Evolutionary conservation across 495 filamentous ascomycete genomes (phyloP).

Genomic region (Penicillium robsamsonii): DNA sequence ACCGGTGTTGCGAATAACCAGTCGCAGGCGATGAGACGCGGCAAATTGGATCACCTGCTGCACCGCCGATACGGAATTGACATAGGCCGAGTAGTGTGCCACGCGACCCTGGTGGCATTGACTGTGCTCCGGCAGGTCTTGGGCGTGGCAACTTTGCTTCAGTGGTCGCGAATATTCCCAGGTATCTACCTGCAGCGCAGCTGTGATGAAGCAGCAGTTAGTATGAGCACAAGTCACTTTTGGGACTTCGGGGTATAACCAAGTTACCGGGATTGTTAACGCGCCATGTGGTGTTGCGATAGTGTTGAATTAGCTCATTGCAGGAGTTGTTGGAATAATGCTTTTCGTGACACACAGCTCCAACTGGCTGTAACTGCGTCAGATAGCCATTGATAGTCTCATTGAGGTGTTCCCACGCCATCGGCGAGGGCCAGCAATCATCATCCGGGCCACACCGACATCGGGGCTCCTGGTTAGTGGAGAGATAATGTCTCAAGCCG

Average conservation of each 20-base stretch:
- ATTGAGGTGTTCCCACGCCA: background rate
- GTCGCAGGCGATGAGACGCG: slow-evolving; percentile 46
- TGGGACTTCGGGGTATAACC: too few relatives aligned
- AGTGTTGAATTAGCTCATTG: background rate
- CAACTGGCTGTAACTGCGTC: background rate
- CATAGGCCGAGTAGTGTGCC: slow-evolving; percentile 13
- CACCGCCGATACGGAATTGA: slow-evolving; percentile 21
- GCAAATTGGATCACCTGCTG: slow-evolving; percentile 49
- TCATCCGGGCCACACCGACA: background rate
- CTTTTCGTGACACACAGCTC: background rate
- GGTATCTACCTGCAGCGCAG: background rate
- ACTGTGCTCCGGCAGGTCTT: background rate
- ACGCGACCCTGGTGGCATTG: slow-evolving; percentile 20
- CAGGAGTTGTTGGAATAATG: background rate
- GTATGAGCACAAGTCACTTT: too few relatives aligned
- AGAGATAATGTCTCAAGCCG: too few relatives aligned
- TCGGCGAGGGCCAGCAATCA: background rate
- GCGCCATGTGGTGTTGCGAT: slow-evolving; percentile 1
- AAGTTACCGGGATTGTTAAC: background rate
- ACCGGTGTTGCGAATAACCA: slow-evolving; percentile 58
- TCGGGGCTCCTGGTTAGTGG: too few relatives aligned
- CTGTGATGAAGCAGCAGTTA: background rate
- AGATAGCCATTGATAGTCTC: background rate
- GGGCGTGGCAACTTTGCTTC: background rate
- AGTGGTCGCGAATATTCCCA: background rate